Percentiles rank a stretch among this genome's conserved stretches.
Conservation (phyloP, 306 rosid genomes). For the Trifolium subterraneum region DNA sequence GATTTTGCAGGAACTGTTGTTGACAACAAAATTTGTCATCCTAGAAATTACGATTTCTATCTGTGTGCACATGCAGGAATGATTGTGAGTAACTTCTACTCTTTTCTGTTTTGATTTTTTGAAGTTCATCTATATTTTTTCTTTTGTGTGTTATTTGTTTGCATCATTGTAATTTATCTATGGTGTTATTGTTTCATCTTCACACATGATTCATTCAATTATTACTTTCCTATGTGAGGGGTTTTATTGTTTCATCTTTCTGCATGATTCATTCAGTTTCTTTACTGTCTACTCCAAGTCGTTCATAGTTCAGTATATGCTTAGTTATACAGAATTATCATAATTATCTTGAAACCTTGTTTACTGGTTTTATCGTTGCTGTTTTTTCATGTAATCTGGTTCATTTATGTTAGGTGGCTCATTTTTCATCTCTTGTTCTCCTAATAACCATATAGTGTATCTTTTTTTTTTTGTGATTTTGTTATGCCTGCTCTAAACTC, state of each 20-base stretch:
- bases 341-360: background rate
- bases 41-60: constrained; percentile 83
- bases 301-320: background rate
- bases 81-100: constrained; percentile 64
- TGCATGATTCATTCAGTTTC: too few species aligned
- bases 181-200: too few species aligned
- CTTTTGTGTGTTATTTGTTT: too few species aligned
- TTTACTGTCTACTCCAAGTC: too few species aligned
- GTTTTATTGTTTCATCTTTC: too few species aligned
- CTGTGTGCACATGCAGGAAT: constrained; percentile 97
- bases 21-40: constrained; percentile 92
- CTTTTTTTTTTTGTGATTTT: too few species aligned
- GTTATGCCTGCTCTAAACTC: background rate
- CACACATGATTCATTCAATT: too few species aligned
- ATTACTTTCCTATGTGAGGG: too few species aligned
- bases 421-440: background rate
- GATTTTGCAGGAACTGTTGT: constrained; percentile 73
- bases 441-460: too few species aligned
- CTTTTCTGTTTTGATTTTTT: background rate
- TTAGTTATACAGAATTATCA: background rate
- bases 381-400: too few species aligned
- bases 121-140: background rate
- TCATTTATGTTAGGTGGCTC: too few species aligned
- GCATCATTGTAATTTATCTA: background rate
- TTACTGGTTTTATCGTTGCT: background rate